A percentile compares a stretch with the other conserved stretches of the same genome.
Evolutionary conservation across 2,329 filamentous ascomycete genomes (phyloP).

Genomic region (Myriosclerotinia duriaeana): DNA sequence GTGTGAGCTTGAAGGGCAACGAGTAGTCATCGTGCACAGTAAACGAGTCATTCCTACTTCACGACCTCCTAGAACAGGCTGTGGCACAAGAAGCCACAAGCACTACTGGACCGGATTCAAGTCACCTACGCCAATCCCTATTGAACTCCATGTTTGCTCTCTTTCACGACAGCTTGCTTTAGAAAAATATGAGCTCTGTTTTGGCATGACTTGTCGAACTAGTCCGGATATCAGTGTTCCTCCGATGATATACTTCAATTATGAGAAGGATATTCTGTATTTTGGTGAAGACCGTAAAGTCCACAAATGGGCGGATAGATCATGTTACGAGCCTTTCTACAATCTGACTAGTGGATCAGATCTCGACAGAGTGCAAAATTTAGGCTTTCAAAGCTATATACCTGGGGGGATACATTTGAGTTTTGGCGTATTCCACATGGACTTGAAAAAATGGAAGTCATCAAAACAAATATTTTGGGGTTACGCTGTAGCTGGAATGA

Average conservation of each 20-base stretch:
- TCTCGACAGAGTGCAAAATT: neutral
- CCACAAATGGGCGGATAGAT: neutral
- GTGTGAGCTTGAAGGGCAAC: neutral
- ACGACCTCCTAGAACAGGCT: neutral
- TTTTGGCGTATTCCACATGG: neutral
- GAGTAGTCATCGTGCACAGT: neutral
- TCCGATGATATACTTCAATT: neutral
- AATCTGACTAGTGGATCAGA: neutral
- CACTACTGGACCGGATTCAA: neutral
- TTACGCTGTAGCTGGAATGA: no score
- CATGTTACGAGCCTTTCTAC: conserved; percentile 1
- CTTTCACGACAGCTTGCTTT: neutral
- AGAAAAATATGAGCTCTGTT: neutral
- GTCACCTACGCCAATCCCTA: neutral
- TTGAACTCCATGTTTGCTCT: neutral
- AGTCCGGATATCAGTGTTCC: neutral
- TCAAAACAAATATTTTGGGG: neutral
- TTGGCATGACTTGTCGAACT: neutral
- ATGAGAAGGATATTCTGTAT: neutral
- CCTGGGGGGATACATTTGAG: neutral
- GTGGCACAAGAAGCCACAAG: neutral
- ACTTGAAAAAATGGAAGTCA: neutral
- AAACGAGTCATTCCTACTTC: neutral
- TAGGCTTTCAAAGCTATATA: neutral
- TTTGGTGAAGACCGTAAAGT: neutral